phyloP scores from a whole-genome alignment of 148 eudicot species.

The Suaeda aralocaspica region DNA sequence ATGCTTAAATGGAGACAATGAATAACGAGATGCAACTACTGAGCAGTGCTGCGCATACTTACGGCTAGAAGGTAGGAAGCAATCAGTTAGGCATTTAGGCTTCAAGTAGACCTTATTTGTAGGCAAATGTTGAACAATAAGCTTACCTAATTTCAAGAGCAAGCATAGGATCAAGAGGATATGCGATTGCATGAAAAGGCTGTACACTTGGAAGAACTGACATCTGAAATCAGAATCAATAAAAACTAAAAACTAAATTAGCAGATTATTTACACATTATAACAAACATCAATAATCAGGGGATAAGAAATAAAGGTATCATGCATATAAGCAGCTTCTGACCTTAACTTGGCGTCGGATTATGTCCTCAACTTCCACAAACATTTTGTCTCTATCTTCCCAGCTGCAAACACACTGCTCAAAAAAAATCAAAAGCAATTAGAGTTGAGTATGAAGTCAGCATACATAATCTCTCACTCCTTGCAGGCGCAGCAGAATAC shows the following conservation, averaged over 20 bases:
- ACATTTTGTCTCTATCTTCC: conserved; percentile 91
- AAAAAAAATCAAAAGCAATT: background rate
- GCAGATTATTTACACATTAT: background rate
- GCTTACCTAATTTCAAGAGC: conserved; percentile 84
- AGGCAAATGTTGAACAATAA: background rate
- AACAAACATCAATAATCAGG: background rate
- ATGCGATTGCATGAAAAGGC: conserved; percentile 97
- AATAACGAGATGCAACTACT: conserved; percentile 72
- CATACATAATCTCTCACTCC: too few species aligned
- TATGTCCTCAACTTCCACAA: conserved; percentile 84
- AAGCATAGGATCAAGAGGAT: conserved; percentile 85
- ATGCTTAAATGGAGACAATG: conserved; percentile 69
- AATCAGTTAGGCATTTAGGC: conserved; percentile 15
- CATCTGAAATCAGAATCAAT: conserved; percentile 43
- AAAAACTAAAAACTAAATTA: background rate
- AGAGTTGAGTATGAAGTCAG: background rate
- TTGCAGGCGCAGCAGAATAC: too few species aligned
- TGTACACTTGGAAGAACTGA: conserved; percentile 93
- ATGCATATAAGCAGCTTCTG: background rate
- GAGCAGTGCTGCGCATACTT: conserved; percentile 92
- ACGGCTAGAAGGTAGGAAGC: conserved; percentile 43
- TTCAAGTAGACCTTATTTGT: background rate
- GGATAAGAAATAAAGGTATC: background rate
- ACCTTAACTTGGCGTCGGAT: conserved; percentile 88
- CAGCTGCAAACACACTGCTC: conserved; percentile 84